These are phyloP conservation scores for Aspergillus carbonarius DNA, from an alignment of 2,329 filamentous ascomycete species.

Conservation along the genomic window DNA sequence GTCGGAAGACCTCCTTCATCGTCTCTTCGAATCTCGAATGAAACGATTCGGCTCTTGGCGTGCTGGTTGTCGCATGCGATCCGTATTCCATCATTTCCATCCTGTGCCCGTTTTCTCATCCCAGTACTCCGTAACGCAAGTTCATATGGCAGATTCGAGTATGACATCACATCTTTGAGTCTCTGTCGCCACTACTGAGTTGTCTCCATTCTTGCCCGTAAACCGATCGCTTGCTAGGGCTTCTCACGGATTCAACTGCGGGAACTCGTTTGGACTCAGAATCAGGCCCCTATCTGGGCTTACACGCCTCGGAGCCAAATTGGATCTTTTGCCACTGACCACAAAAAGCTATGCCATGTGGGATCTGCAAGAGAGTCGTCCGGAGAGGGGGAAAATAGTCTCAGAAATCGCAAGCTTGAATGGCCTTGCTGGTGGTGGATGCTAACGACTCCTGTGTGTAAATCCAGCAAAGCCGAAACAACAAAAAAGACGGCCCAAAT, in stretches of 20 bases:
- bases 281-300: neutral
- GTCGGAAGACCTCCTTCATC: no score
- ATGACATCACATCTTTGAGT: neutral
- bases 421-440: neutral
- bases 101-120: neutral
- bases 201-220: neutral
- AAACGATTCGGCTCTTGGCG: neutral
- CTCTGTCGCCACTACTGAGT: neutral
- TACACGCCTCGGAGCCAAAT: no score
- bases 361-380: neutral
- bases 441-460: neutral
- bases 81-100: neutral
- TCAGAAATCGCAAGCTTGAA: neutral
- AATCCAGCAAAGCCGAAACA: neutral
- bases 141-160: neutral
- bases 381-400: neutral
- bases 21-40: no score
- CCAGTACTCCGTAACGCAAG: neutral
- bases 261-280: neutral
- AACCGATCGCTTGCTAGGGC: neutral
- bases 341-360: neutral
- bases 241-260: neutral
- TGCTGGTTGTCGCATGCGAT: neutral
- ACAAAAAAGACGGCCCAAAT: neutral
- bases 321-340: neutral